phyloP scores from a whole-genome alignment of 495 filamentous ascomycete genomes.

The Chaetomium fimeti region DNA sequence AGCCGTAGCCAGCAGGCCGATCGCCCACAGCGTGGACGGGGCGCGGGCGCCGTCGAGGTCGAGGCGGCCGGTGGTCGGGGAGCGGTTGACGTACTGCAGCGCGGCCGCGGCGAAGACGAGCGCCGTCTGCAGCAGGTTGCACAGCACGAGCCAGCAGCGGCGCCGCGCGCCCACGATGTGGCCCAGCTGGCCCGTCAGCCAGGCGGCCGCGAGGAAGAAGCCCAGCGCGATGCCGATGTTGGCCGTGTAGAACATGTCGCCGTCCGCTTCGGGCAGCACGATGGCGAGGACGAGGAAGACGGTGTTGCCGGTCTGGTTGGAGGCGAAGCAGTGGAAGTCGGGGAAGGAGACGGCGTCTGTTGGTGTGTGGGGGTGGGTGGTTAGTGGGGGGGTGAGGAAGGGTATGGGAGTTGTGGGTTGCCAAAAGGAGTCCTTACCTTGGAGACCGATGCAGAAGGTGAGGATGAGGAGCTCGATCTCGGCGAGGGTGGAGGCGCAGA shows the following conservation, averaged over 20 bases:
- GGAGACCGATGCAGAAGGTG: conserved; percentile 45
- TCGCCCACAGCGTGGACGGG: conserved; percentile 40
- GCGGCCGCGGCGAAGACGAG: conserved; percentile 54
- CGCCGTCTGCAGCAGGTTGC: conserved; percentile 53
- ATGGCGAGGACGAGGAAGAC: conserved; percentile 57
- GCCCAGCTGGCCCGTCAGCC: conserved; percentile 56
- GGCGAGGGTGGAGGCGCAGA: conserved; percentile 39
- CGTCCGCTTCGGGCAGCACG: conserved; percentile 48
- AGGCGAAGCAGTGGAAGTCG: conserved; percentile 63
- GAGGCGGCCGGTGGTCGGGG: conserved; percentile 18
- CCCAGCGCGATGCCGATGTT: conserved; percentile 56
- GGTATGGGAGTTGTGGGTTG: no score
- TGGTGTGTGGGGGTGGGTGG: background rate
- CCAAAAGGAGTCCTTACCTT: conserved; percentile 29
- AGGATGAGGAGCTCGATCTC: conserved; percentile 46
- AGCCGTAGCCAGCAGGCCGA: conserved; percentile 55
- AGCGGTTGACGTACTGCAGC: conserved; percentile 44
- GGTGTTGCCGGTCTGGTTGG: conserved; percentile 66
- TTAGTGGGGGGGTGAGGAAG: background rate
- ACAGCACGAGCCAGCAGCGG: conserved; percentile 53
- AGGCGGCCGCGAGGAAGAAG: conserved; percentile 54
- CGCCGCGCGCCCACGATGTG: conserved; percentile 52
- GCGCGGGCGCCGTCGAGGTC: conserved; percentile 28
- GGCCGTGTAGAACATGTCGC: conserved; percentile 47
- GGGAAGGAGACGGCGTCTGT: conserved; percentile 61